Percentiles rank a stretch among this genome's conserved stretches.
Evolutionary conservation across 164 flowering plant species (phyloP).

Genomic region (Buxus sempervirens): DNA sequence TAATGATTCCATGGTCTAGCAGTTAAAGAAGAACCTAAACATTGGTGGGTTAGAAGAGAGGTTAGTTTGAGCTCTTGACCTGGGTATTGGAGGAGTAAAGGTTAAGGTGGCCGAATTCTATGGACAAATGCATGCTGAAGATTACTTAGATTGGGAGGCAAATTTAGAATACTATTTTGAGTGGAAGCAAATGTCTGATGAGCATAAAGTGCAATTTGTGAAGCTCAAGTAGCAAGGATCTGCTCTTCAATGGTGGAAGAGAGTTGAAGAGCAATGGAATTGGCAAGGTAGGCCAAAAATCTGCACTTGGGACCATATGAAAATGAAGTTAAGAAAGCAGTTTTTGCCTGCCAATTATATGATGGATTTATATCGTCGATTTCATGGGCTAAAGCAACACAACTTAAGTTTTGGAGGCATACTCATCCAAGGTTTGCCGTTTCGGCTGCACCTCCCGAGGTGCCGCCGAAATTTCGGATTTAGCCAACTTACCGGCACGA

Average conservation of each 20-base stretch:
- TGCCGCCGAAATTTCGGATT: too few relatives aligned
- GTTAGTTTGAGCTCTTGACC: background rate
- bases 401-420: too few relatives aligned
- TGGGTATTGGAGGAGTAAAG: background rate
- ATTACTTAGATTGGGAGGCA: conserved; percentile 4
- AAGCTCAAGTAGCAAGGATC: background rate
- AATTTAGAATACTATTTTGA: background rate
- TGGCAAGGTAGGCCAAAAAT: too few relatives aligned
- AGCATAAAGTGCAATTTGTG: background rate
- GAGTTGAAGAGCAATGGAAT: too few relatives aligned
- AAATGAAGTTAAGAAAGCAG: too few relatives aligned
- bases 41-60: background rate
- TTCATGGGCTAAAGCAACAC: too few relatives aligned
- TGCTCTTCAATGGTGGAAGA: too few relatives aligned
- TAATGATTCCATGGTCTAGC: background rate
- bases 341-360: background rate
- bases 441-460: too few relatives aligned
- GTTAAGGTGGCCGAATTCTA: background rate
- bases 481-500: too few relatives aligned
- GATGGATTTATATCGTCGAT: too few relatives aligned
- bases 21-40: background rate
- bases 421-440: too few relatives aligned
- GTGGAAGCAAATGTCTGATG: background rate
- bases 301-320: too few relatives aligned
- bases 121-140: background rate